Conservation (phyloP, 306 rosid species). For the Lagenaria siceraria region DNA sequence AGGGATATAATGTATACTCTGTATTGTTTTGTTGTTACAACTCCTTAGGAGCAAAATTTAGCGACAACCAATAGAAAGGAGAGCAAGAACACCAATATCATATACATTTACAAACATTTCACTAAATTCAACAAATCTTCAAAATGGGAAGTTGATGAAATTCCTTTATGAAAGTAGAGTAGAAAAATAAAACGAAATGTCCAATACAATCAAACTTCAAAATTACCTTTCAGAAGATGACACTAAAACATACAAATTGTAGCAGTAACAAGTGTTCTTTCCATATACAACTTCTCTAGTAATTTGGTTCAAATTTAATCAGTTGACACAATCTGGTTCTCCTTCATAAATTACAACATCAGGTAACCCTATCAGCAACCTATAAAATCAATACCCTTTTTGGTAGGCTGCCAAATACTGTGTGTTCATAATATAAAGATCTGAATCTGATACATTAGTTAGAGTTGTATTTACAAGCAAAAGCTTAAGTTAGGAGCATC, state of each 20-base stretch:
- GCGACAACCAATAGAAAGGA: too few species aligned
- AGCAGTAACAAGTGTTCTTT: background rate
- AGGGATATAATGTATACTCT: too few species aligned
- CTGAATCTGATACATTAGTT: constrained; percentile 4
- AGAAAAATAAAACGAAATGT: background rate
- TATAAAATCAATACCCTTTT: background rate
- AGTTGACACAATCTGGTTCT: background rate
- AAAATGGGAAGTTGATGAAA: background rate
- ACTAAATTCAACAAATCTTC: background rate
- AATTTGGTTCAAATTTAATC: background rate
- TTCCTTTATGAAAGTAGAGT: background rate
- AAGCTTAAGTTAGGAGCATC: constrained; percentile 4
- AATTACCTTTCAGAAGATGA: background rate
- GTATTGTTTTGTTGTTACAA: too few species aligned
- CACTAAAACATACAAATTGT: background rate
- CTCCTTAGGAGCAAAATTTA: too few species aligned
- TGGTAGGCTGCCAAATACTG: constrained; percentile 3
- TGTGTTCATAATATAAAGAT: background rate
- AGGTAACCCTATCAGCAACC: constrained; percentile 4
- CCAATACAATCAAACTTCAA: background rate
- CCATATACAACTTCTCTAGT: background rate
- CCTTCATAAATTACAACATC: constrained; percentile 4
- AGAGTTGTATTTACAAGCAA: background rate
- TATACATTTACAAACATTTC: too few species aligned
- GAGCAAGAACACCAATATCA: too few species aligned